Conservation (phyloP, 2,329 filamentous ascomycete species). For the Penicillium sp. region DNA sequence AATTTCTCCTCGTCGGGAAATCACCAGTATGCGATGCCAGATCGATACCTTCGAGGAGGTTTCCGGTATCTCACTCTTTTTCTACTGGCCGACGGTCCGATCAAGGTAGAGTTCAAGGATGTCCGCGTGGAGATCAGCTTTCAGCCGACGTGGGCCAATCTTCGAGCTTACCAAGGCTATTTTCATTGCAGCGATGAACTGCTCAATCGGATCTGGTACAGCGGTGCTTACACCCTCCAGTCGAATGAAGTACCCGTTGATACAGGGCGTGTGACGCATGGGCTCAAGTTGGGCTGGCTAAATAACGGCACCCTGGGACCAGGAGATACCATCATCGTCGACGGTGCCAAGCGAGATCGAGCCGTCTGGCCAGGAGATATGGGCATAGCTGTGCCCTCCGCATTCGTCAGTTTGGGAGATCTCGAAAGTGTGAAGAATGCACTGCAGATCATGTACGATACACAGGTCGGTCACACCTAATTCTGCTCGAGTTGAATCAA, state of each 20-base stretch:
- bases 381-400: constrained; percentile 44
- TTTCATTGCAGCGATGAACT: constrained; percentile 48
- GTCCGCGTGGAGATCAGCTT: constrained; percentile 43
- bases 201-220: constrained; percentile 54
- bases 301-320: constrained; percentile 38
- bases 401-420: constrained; percentile 40
- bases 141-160: constrained; percentile 48
- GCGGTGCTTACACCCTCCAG: constrained; percentile 50
- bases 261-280: constrained; percentile 33
- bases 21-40: constrained; percentile 36
- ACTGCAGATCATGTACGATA: constrained; percentile 44
- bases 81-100: constrained; percentile 27
- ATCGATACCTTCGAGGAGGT: constrained; percentile 38
- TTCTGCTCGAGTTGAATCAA: too few species aligned
- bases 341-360: constrained; percentile 41
- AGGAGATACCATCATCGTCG: constrained; percentile 40
- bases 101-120: constrained; percentile 32
- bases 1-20: constrained; percentile 30
- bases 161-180: constrained; percentile 49
- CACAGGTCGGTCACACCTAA: constrained; percentile 25
- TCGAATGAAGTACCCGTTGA: constrained; percentile 37
- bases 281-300: constrained; percentile 29
- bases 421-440: constrained; percentile 45
- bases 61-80: constrained; percentile 43
- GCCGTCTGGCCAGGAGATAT: constrained; percentile 47